A percentile compares a stretch with the other conserved stretches of the same genome.
These are phyloP conservation scores for Russula earlei DNA, from an alignment of 768 basidiomycete genomes.

Conservation along the genomic window DNA sequence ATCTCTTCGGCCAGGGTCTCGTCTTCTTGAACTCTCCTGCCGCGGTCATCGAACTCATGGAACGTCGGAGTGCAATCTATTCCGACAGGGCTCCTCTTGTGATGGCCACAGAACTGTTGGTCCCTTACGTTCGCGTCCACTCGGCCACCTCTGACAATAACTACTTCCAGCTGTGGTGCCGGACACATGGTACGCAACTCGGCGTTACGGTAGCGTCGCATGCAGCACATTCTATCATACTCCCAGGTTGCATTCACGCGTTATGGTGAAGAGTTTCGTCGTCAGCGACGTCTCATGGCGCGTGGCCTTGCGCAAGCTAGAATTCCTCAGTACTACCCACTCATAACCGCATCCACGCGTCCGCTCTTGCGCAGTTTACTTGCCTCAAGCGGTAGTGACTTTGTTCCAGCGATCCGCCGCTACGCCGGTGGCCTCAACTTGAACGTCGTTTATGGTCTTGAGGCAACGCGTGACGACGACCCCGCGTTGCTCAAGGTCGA, in stretches of 20 bases:
- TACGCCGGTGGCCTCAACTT: conserved; percentile 18
- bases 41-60: conserved; percentile 53
- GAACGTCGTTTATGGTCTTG: conserved; percentile 55
- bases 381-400: conserved; percentile 10
- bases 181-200: conserved; percentile 14
- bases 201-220: neutral
- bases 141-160: neutral
- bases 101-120: conserved; percentile 65
- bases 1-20: conserved; percentile 56
- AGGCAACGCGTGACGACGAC: conserved; percentile 33
- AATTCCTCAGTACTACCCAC: conserved; percentile 15
- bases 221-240: neutral
- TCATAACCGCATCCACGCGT: conserved; percentile 14
- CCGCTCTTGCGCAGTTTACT: conserved; percentile 16
- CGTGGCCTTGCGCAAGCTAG: conserved; percentile 11
- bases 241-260: conserved; percentile 18
- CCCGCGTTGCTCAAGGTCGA: conserved; percentile 34
- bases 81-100: conserved; percentile 63
- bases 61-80: conserved; percentile 61
- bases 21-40: conserved; percentile 58
- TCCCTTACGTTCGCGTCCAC: conserved; percentile 13
- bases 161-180: conserved; percentile 10
- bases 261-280: conserved; percentile 16
- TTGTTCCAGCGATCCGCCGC: conserved; percentile 15
- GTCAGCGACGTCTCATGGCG: conserved; percentile 18